Base-by-base conservation (phyloP, 768 basidiomycete species). In the Rossbeevera mucosa region DNA sequence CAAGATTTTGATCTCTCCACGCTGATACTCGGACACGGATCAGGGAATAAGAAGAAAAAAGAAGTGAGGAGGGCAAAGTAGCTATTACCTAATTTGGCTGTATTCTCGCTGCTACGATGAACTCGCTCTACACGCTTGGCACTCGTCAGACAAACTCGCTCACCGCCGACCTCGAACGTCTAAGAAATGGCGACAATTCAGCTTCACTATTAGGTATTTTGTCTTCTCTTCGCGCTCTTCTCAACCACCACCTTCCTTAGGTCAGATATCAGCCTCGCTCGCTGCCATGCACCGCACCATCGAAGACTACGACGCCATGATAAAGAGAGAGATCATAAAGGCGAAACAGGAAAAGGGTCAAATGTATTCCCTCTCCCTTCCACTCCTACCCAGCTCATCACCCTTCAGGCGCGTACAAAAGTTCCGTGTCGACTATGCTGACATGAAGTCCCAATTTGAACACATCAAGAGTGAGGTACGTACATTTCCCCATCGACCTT, bases 231-330 rank as follows among this genome's bases (percentile, higher is more conserved):
- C 24, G 7, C 30, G 16, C 16, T 1, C 26, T 14, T 8, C 38
- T 31, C 55, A 31, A 8, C 38, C 54, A 52, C 54, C 67, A 38
- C 59, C 60, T 54, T 55, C 61, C 71, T 69, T 76, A 94, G 94
- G 94, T 70, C 95, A 98, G 80, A 93, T 99, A 71, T 91, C 91
- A 28, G 94, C 94, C n/a, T 94, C 92, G 8, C 76, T 99, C n/a
- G 83, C 92, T 24, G 94, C 93, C 2, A 86, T 98, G 80, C 86
- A 90, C 46, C 75, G 96, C 52, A 94, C 96, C 49, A 86, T 98
- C 57, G 94, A 97, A 55, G 96, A 99, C 65, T 98, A 95, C 64
- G 94, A 97, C 62, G 87, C 89, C 8, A 94, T 98, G 90, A 92
- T 91, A 0, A 91, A 87, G 73, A 79, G 94, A 56, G 96, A 99